Conservation (phyloP, 1,284 basidiomycete species). For the Omphalotus olearius region DNA sequence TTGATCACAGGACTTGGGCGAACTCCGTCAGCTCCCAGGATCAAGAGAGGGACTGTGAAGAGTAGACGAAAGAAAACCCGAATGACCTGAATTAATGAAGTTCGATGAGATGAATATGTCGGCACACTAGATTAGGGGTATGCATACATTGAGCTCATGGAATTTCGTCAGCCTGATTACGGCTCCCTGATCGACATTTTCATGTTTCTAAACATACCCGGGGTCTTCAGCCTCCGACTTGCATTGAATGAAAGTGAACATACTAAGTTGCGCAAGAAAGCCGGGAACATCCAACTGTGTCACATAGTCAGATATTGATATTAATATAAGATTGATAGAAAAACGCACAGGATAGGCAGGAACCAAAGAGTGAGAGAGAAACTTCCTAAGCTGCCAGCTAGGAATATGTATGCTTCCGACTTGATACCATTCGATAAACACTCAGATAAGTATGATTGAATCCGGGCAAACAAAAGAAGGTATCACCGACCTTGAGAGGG, state of each 20-base stretch:
- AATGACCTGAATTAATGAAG: conserved; percentile 41
- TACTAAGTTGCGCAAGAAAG: conserved; percentile 58
- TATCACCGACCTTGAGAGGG: conserved; percentile 48
- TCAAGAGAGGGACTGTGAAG: conserved; percentile 57
- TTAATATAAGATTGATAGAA: neutral
- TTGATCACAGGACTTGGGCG: conserved; percentile 60
- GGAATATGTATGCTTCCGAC: conserved; percentile 66
- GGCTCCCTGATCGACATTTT: conserved; percentile 58
- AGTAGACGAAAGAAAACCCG: conserved; percentile 68
- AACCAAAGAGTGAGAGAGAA: conserved; percentile 66
- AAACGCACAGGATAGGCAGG: conserved; percentile 56
- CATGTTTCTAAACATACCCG: conserved; percentile 33
- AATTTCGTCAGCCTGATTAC: conserved; percentile 71
- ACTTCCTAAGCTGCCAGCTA: conserved; percentile 65
- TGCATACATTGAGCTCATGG: conserved; percentile 70
- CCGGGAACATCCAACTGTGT: conserved; percentile 58
- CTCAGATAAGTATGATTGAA: neutral
- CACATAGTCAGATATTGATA: conserved; percentile 13
- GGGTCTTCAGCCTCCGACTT: neutral
- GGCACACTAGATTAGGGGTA: neutral
- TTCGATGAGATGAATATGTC: neutral
- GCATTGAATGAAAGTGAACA: conserved; percentile 18
- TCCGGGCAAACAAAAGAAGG: neutral
- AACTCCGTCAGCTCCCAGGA: conserved; percentile 65
- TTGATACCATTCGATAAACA: conserved; percentile 22